Evolutionary conservation across 805 yeast species (phyloP), one percentile per base, ranked within the genome.

Genomic region (Kodamaea nitidulidarum): DNA sequence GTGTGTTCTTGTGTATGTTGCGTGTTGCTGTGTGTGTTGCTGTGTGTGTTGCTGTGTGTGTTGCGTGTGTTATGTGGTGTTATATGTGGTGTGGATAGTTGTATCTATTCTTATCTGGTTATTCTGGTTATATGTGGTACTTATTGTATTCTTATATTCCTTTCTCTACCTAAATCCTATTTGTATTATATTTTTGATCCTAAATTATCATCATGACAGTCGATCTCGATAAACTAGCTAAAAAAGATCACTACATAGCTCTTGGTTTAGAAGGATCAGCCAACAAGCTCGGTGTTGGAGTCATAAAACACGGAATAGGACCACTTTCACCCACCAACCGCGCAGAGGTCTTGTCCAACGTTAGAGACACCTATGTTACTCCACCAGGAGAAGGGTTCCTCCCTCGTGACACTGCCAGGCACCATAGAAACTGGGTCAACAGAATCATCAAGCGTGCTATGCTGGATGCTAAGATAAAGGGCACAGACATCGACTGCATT

Each of bases 341-440:
- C 27, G 95, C 96, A 0, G 76, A 74, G 42, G 84, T 93, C 1
- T 68, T 93, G 24, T 68, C 95, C n/a, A 93, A 93, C 60, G 80
- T 93, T 28, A 75, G 99, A 70, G 96, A 93, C 59, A 93, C 99
- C 0, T 93, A 91, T 56, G 71, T 85, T 22, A 84, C 98, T 1
- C 98, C 99, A 7, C 96, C 98, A 1, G 99, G 99, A 2, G 97
- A 93, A 63, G 99, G 98, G 1, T 93, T 93, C 52, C 63, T 93
- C 32, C 99, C 99, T 1, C 65, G 98, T 43, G 99, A 93, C 55
- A 88, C 97, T 0, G 98, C 98, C 4, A 72, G 96, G 49, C 98
- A 93, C 58, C 99, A 93, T 59, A 65, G 97, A 31, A 87, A 88
- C 61, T 91, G 96, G 96, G 95, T 82, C 15, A 90, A 86, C 1